Evolutionary conservation across 1,284 basidiomycete genomes (phyloP).

Genomic region (Ceratobasidium sp.): DNA sequence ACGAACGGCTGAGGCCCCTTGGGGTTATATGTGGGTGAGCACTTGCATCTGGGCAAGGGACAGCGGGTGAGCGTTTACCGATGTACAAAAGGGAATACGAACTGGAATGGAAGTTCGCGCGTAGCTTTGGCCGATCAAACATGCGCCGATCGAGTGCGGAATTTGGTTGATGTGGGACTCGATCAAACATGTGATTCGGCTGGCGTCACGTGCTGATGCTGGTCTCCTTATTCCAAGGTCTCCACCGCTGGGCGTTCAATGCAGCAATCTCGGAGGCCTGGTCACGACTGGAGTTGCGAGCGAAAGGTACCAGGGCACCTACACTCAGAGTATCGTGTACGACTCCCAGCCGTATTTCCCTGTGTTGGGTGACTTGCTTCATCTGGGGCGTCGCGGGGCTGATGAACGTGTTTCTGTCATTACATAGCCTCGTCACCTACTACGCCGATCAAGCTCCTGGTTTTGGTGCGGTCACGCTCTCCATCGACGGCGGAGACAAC

Average conservation of each 20-base stretch:
- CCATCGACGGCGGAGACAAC: not conserved
- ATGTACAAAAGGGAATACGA: constrained; percentile 11
- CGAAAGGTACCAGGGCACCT: not conserved
- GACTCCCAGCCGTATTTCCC: not conserved
- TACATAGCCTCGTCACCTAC: not conserved
- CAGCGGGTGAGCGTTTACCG: not conserved
- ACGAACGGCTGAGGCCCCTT: constrained; percentile 5
- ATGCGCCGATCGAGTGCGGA: not conserved
- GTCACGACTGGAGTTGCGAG: not conserved
- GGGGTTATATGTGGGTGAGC: not conserved
- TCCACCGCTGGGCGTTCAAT: not conserved
- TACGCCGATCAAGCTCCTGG: not conserved
- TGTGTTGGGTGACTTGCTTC: not conserved
- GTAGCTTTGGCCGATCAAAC: not conserved
- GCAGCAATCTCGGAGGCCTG: not conserved
- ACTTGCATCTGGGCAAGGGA: not conserved
- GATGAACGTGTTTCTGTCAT: not conserved
- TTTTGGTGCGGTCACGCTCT: not conserved
- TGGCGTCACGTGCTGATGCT: not conserved
- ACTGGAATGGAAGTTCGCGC: not conserved
- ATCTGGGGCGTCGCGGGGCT: not conserved
- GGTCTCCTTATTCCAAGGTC: no score
- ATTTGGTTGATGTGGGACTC: not conserved
- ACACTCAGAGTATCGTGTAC: not conserved
- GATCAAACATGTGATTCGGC: constrained; percentile 6